Percentiles rank a stretch among this genome's conserved stretches.
These are phyloP conservation scores for Candida sp. DNA, from an alignment of 1,139 yeast genomes.

Conservation along the genomic window DNA sequence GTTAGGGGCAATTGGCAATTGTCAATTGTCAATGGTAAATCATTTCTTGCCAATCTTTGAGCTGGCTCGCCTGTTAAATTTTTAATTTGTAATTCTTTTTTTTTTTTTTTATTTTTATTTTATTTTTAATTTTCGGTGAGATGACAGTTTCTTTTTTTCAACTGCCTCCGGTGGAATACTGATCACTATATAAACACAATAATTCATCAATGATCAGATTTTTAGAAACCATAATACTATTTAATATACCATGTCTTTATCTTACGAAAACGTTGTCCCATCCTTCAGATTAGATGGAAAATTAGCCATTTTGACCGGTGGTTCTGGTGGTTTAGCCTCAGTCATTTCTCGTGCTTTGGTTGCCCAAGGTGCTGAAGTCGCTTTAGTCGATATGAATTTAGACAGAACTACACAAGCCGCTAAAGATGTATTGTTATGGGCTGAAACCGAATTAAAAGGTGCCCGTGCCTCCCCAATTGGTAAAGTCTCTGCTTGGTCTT, in stretches of 20 bases:
- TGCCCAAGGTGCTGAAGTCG: conserved; percentile 72
- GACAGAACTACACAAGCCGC: conserved; percentile 62
- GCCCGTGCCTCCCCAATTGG: conserved; percentile 36
- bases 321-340: conserved; percentile 76
- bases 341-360: conserved; percentile 66
- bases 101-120: too few species aligned
- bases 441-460: conserved; percentile 43
- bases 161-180: too few species aligned
- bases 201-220: neutral
- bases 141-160: neutral
- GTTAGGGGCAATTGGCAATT: too few species aligned
- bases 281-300: conserved; percentile 67
- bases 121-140: neutral
- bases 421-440: conserved; percentile 55
- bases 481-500: conserved; percentile 65
- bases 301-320: conserved; percentile 76
- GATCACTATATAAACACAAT: neutral
- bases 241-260: conserved; percentile 32
- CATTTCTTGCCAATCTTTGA: too few species aligned
- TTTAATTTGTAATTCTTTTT: too few species aligned
- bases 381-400: conserved; percentile 69
- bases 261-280: conserved; percentile 47
- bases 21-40: too few species aligned
- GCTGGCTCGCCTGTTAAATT: neutral
- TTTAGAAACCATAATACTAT: too few species aligned